Evolutionary conservation across 495 filamentous ascomycete genomes (phyloP), one percentile per base, ranked within the genome.

Genomic region (Hypoxylon fuscum): DNA sequence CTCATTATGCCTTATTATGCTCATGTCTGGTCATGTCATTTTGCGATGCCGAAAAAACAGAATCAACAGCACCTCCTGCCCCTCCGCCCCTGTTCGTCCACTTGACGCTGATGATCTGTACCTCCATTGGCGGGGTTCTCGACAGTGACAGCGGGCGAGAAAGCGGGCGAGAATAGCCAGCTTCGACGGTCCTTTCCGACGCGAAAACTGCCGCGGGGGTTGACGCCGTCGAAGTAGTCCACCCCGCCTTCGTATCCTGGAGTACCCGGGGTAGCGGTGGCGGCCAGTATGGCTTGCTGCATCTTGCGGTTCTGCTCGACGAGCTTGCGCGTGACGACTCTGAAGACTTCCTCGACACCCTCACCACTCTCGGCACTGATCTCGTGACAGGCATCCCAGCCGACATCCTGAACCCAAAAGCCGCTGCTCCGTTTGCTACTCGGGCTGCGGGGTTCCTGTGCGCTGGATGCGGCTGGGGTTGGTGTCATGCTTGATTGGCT

Each of bases 351-450:
- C 48, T 98, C 95, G 9, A 98, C 92, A 2, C 94, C 94, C 78
- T 98, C 94, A 14, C 95, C 95, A 70, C 90, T 91, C 79, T 93
- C 91, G 18, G 94, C 93, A 66, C 88, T 92, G 66, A 98, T 94
- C 78, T 98, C 94, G 75, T 98, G 94, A 68, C 94, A 97, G 61
- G 91, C 94, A 69, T 97, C 93, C 93, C 93, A 97, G 9, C 92
- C 92, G 6, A 91, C 87, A 66, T 97, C 92, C 68, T 95, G 90
- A 1, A 89, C 90, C 92, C 92, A 96, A 70, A 96, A 93, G 4
- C 90, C 91, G 31, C 85, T 89, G 59, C 85, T 90, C 31, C 92
- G 84, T 71, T 96, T 96, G 72, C 84, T 88, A 70, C 86, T 85
- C 5, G 89, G 87, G 41, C 84, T 88, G 49, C 85, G 79, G 5